Conservation (phyloP, 139 green algal species). For the Protoeuglena noctilucae region DNA sequence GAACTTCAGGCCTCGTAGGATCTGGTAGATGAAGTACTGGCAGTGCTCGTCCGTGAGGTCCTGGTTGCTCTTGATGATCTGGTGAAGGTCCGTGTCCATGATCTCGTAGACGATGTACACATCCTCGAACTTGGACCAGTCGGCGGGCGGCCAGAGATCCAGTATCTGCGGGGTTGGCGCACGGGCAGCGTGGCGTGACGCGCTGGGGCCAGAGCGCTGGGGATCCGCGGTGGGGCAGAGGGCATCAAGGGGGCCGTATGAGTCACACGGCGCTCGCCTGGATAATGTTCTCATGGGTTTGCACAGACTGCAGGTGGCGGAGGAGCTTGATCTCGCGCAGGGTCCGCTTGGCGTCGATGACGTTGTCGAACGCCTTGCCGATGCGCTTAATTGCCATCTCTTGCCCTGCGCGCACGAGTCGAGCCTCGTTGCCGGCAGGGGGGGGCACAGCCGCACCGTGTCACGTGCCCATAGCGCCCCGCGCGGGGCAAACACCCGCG, state of each 20-base stretch:
- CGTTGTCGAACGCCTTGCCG: constrained; percentile 88
- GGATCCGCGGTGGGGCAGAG: no score
- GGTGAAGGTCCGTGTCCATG: constrained; percentile 99
- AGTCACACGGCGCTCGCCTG: constrained; percentile 47
- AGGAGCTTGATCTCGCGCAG: constrained; percentile 91
- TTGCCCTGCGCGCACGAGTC: constrained; percentile 8
- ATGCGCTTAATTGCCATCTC: constrained; percentile 97
- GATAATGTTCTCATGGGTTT: constrained; percentile 76
- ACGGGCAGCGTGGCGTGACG: no score
- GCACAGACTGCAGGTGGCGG: constrained; percentile 36
- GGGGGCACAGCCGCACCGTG: no score
- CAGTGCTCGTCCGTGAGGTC: constrained; percentile 89
- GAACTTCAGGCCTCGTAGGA: constrained; percentile 79
- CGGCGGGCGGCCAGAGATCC: neutral
- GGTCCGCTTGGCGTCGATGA: constrained; percentile 76
- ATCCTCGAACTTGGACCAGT: constrained; percentile 62
- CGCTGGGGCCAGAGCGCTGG: no score
- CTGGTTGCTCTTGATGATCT: constrained; percentile 93
- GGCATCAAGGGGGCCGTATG: no score
- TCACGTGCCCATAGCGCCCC: no score
- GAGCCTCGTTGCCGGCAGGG: no score
- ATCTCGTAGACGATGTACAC: constrained; percentile 98
- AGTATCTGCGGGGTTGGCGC: no score
- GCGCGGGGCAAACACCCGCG: no score
- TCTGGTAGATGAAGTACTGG: constrained; percentile 98